These are phyloP conservation scores for Tolypocladium endophyticum DNA, from an alignment of 2,329 filamentous ascomycete genomes.

Conservation along the genomic window DNA sequence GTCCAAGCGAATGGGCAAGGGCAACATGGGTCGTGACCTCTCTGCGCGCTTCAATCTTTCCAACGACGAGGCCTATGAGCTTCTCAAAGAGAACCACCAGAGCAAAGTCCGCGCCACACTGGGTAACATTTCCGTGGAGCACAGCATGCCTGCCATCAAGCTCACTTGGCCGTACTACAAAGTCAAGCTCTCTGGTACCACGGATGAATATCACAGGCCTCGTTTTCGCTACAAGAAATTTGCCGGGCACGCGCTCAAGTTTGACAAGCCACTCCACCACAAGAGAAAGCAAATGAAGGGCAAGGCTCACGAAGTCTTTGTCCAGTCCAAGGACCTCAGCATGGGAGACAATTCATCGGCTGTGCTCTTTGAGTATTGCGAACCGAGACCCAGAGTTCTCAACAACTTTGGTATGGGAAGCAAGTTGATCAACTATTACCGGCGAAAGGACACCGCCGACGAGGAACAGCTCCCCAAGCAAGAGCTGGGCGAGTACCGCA, in stretches of 20 bases:
- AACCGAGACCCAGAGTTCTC: slow-evolving; percentile 82
- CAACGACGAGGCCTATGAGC: slow-evolving; percentile 91
- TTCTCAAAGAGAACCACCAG: slow-evolving; percentile 92
- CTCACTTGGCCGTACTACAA: slow-evolving; percentile 95
- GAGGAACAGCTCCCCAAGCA: slow-evolving; percentile 66
- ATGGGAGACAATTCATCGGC: slow-evolving; percentile 82
- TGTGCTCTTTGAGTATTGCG: slow-evolving; percentile 87
- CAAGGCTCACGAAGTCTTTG: slow-evolving; percentile 69
- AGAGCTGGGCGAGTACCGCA: slow-evolving; percentile 79
- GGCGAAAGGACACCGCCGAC: slow-evolving; percentile 63
- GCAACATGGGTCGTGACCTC: slow-evolving; percentile 61
- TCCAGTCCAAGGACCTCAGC: slow-evolving; percentile 69
- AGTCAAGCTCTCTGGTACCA: slow-evolving; percentile 67
- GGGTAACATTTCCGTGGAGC: slow-evolving; percentile 85
- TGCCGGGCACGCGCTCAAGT: slow-evolving; percentile 57
- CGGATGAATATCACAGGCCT: slow-evolving; percentile 74
- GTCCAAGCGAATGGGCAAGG: slow-evolving; percentile 56
- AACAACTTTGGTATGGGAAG: slow-evolving; percentile 98
- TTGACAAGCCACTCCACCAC: slow-evolving; percentile 59
- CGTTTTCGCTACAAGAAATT: slow-evolving; percentile 61
- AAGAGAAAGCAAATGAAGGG: slow-evolving; percentile 79
- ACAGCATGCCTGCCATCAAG: slow-evolving; percentile 83
- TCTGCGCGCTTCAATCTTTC: slow-evolving; percentile 86
- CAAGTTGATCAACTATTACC: slow-evolving; percentile 93
- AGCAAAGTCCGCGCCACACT: slow-evolving; percentile 91